These are phyloP conservation scores for Calonectria henricotiae DNA, from an alignment of 2,329 filamentous ascomycete genomes.

Conservation along the genomic window DNA sequence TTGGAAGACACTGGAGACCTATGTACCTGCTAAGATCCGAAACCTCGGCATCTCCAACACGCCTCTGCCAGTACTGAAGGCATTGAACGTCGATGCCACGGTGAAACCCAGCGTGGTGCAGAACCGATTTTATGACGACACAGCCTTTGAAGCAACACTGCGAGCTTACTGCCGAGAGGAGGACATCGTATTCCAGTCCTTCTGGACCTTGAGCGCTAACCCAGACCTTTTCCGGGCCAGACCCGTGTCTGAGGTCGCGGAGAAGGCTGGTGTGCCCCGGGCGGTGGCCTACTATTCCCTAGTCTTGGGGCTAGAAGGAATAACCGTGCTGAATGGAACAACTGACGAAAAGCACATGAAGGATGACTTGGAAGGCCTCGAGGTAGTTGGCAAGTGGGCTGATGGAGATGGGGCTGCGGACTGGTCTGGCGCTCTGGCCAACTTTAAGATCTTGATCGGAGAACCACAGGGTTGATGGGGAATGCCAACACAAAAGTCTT, in stretches of 20 bases:
- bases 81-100: slow-evolving; percentile 64
- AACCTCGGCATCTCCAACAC: slow-evolving; percentile 84
- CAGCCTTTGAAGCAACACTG: slow-evolving; percentile 73
- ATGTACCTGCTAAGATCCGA: slow-evolving; percentile 76
- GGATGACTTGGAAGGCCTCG: slow-evolving; percentile 65
- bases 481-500: neutral
- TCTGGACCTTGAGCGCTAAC: slow-evolving; percentile 71
- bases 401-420: slow-evolving; percentile 60
- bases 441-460: slow-evolving; percentile 64
- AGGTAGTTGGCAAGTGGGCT: slow-evolving; percentile 62
- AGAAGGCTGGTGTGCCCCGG: slow-evolving; percentile 55
- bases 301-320: slow-evolving; percentile 64
- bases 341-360: slow-evolving; percentile 65
- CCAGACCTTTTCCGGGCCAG: slow-evolving; percentile 56
- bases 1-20: slow-evolving; percentile 78
- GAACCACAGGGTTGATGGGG: slow-evolving; percentile 38
- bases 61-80: slow-evolving; percentile 70
- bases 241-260: slow-evolving; percentile 69
- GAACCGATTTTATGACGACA: slow-evolving; percentile 79
- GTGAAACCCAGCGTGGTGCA: slow-evolving; percentile 76
- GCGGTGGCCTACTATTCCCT: slow-evolving; percentile 67
- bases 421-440: slow-evolving; percentile 67
- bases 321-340: slow-evolving; percentile 66
- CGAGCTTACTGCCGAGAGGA: slow-evolving; percentile 67
- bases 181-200: slow-evolving; percentile 67